Conservation (phyloP, 2,329 filamentous ascomycete genomes). For the Diaporthe eres region DNA sequence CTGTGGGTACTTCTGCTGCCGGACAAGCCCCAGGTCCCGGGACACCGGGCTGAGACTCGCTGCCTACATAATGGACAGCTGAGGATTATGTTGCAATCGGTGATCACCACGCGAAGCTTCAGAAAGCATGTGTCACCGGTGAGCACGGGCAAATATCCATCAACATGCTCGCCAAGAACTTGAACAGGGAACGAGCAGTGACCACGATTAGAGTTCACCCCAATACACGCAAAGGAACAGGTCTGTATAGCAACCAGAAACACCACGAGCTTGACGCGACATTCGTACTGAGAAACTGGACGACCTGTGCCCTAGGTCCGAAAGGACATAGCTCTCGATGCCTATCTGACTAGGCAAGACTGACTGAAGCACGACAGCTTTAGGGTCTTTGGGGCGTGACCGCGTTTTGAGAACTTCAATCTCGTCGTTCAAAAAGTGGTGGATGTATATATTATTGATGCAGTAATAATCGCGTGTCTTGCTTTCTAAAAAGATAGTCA, state of each 20-base stretch:
- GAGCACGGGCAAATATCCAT: not conserved
- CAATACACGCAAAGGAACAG: not conserved
- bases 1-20: not conserved
- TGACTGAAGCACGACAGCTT: not conserved
- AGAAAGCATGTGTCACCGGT: conserved; percentile 1
- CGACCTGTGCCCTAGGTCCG: too few species aligned
- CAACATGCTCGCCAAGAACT: not conserved
- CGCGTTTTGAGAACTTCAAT: too few species aligned
- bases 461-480: not conserved
- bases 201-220: too few species aligned
- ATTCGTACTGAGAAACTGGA: not conserved
- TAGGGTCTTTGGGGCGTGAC: not conserved
- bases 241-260: not conserved
- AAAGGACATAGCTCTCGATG: not conserved
- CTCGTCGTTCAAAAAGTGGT: not conserved
- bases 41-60: not conserved
- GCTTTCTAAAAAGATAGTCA: not conserved
- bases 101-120: not conserved
- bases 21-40: not conserved
- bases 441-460: not conserved
- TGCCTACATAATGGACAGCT: conserved; percentile 23
- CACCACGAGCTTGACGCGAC: not conserved
- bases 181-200: not conserved
- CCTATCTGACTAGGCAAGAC: not conserved
- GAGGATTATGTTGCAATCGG: not conserved